Conservation (phyloP, 2,329 filamentous ascomycete genomes). For the Fusarium domesticum region DNA sequence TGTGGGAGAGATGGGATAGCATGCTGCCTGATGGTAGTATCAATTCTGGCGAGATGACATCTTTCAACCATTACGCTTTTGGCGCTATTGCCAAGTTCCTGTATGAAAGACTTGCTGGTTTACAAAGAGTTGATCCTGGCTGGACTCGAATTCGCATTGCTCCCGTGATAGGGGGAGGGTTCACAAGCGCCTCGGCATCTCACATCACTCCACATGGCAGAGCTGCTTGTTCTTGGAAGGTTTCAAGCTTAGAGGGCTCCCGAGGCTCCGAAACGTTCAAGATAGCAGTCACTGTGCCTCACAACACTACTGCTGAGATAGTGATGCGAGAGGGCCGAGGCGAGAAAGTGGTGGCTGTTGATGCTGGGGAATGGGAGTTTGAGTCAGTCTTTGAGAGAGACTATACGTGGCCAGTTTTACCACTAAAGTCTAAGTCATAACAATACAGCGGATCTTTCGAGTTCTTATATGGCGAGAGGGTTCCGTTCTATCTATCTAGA, state of each 20-base stretch:
- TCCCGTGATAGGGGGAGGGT: slow-evolving; percentile 2
- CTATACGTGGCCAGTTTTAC: slow-evolving; percentile 3
- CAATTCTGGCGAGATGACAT: slow-evolving; percentile 42
- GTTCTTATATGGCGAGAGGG: too few relatives aligned
- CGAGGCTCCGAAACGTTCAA: not conserved
- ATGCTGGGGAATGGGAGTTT: slow-evolving; percentile 4
- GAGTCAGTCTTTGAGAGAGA: slow-evolving; percentile 1
- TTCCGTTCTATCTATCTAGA: too few relatives aligned
- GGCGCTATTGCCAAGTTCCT: slow-evolving; percentile 40
- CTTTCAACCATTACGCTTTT: slow-evolving; percentile 42
- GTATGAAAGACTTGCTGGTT: slow-evolving; percentile 24
- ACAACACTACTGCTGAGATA: not conserved
- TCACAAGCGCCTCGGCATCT: slow-evolving; percentile 4
- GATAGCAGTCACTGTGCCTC: not conserved
- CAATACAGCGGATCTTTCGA: too few relatives aligned
- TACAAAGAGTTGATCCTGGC: slow-evolving; percentile 14
- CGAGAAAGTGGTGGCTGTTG: not conserved
- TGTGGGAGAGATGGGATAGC: slow-evolving; percentile 44
- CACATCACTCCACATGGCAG: slow-evolving; percentile 9
- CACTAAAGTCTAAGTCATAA: not conserved
- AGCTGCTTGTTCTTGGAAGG: not conserved
- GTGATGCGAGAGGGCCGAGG: not conserved
- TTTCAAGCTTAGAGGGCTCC: too few relatives aligned
- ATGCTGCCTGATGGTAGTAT: slow-evolving; percentile 37
- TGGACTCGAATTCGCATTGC: slow-evolving; percentile 11